These are phyloP conservation scores for Chlorella variabilis DNA, from an alignment of 163 green algal genomes.

Conservation along the genomic window DNA sequence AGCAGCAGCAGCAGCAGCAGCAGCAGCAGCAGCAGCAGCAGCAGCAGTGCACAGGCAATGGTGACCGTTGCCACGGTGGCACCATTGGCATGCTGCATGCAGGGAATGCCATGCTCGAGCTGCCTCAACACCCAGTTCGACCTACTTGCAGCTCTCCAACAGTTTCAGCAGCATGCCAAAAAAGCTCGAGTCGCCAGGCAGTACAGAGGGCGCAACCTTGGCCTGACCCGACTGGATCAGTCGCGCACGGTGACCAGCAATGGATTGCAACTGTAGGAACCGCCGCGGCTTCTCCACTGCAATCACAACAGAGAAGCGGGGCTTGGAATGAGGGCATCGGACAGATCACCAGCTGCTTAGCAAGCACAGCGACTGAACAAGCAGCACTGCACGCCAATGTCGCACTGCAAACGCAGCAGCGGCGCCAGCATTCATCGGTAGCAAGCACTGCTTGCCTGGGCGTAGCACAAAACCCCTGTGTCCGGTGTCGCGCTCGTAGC, in stretches of 20 bases:
- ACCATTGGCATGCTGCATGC: too few species aligned
- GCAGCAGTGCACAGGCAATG: background rate
- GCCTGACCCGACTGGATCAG: background rate
- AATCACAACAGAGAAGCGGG: background rate
- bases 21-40: background rate
- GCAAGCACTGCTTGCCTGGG: background rate
- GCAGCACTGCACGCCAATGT: too few species aligned
- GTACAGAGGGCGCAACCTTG: background rate
- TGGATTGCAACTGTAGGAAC: constrained; percentile 26
- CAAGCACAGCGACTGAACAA: background rate
- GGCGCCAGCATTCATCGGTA: too few species aligned
- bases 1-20: background rate
- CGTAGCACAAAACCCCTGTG: constrained; percentile 36
- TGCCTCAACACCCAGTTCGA: background rate
- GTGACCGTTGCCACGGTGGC: too few species aligned
- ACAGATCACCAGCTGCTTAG: background rate
- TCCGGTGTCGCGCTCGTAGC: constrained; percentile 31
- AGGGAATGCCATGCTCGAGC: background rate
- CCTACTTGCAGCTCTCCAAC: constrained; percentile 17
- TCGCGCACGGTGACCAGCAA: background rate
- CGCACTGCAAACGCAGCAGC: too few species aligned
- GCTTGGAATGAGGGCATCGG: too few species aligned
- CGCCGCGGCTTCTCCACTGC: constrained; percentile 35
- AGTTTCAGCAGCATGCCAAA: constrained; percentile 31
- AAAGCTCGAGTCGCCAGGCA: constrained; percentile 9